Evolutionary conservation across 2,329 filamentous ascomycete genomes (phyloP).

Genomic region (Sordariomycetes sp.): DNA sequence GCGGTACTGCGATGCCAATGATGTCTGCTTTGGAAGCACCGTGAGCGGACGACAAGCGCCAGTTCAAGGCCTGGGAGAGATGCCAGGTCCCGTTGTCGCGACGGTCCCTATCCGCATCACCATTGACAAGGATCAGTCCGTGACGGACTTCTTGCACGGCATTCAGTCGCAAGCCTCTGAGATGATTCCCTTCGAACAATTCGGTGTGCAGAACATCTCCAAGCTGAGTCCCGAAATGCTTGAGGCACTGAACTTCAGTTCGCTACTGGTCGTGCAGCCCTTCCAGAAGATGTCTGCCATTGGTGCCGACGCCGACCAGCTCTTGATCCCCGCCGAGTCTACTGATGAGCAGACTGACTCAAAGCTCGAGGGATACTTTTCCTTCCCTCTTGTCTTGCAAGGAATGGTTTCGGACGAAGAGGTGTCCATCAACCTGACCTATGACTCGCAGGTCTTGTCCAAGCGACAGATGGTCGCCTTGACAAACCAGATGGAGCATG

Average conservation of each 20-base stretch:
- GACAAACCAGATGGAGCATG: conserved; percentile 8
- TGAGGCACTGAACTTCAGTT: conserved; percentile 5
- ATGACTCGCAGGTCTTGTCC: conserved; percentile 5
- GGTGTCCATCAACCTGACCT: conserved; percentile 1
- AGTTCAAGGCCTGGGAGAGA: conserved; percentile 10
- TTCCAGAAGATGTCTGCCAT: conserved; percentile 2
- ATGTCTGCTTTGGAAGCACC: conserved; percentile 10
- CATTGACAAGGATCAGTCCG: conserved; percentile 2
- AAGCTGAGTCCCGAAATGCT: conserved; percentile 4
- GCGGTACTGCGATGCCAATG: conserved; percentile 7
- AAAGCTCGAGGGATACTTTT: conserved; percentile 15
- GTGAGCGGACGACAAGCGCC: conserved; percentile 11
- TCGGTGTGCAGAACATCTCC: conserved; percentile 7
- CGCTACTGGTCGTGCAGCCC: conserved; percentile 9
- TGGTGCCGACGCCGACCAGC: background rate
- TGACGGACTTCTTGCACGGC: conserved; percentile 6
- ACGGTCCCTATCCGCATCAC: conserved; percentile 8
- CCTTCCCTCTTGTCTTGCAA: conserved; percentile 6
- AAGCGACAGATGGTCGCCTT: conserved; percentile 7
- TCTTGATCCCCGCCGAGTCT: background rate
- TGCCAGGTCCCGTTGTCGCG: conserved; percentile 10
- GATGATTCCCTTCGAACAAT: conserved; percentile 5
- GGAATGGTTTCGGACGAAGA: conserved; percentile 2
- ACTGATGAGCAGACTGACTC: conserved; percentile 8
- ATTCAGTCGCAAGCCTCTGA: conserved; percentile 8